Percentiles rank a stretch among this genome's conserved stretches.
Conservation (phyloP, 805 yeast species). For the Saturnispora zaruensis region DNA sequence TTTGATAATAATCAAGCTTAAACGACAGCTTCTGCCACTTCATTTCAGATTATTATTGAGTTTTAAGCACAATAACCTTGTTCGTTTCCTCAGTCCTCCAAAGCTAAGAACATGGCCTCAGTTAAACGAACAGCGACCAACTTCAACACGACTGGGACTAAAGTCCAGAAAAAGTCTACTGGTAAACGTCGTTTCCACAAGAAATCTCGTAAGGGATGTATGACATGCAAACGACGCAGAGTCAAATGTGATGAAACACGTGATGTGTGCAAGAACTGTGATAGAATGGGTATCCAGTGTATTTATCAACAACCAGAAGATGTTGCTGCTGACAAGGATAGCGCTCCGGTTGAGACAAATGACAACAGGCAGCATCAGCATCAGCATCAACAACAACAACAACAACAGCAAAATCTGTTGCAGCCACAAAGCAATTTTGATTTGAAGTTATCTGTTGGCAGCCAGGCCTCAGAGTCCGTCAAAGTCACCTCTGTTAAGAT, state of each 20-base stretch:
- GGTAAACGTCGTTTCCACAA: constrained; percentile 84
- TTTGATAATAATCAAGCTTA: not conserved
- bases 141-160: constrained; percentile 6
- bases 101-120: not conserved
- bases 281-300: constrained; percentile 71
- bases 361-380: not conserved
- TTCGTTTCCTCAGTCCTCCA: not conserved
- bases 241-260: constrained; percentile 88
- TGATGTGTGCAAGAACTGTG: constrained; percentile 74
- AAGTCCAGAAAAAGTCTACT: constrained; percentile 34
- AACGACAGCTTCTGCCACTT: not conserved
- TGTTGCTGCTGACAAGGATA: not conserved
- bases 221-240: constrained; percentile 78
- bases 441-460: not conserved
- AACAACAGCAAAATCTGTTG: not conserved
- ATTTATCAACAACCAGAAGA: constrained; percentile 34
- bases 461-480: not conserved
- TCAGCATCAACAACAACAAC: not conserved
- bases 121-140: not conserved
- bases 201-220: constrained; percentile 83
- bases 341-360: not conserved
- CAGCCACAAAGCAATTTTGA: not conserved
- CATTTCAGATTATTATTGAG: not conserved
- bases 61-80: not conserved
- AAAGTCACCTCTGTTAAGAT: constrained; percentile 2